phyloP scores from a whole-genome alignment of 2,329 filamentous ascomycete species.

The Mycosphaerella sp. region DNA sequence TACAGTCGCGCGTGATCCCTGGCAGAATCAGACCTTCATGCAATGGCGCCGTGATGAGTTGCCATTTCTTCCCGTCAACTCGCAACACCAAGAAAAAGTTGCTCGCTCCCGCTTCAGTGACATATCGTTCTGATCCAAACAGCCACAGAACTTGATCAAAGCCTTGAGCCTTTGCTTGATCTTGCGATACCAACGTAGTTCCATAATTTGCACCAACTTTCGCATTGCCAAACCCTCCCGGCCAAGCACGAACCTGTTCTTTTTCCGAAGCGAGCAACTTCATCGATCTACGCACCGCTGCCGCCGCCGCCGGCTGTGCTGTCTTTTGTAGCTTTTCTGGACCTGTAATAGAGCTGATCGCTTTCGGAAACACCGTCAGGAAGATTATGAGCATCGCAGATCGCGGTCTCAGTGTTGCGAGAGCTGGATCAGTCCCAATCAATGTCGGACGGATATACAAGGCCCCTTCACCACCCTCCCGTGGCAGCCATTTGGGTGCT shows the following conservation, averaged over 20 bases:
- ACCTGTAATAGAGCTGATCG: constrained; percentile 26
- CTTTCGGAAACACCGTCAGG: constrained; percentile 39
- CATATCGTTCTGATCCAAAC: constrained; percentile 55
- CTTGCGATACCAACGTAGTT: constrained; percentile 67
- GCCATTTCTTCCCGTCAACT: constrained; percentile 49
- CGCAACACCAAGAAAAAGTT: constrained; percentile 88
- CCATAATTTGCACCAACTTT: constrained; percentile 93
- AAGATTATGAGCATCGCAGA: constrained; percentile 86
- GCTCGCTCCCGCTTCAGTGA: constrained; percentile 84
- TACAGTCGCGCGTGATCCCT: constrained; percentile 73
- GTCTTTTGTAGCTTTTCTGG: constrained; percentile 7
- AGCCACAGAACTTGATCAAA: constrained; percentile 88
- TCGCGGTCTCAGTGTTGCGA: constrained; percentile 69
- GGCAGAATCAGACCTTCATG: constrained; percentile 76
- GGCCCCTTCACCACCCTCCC: constrained; percentile 58
- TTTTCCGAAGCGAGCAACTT: constrained; percentile 69
- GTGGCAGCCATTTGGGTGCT: constrained; percentile 70
- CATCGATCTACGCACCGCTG: constrained; percentile 38
- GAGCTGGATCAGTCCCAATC: constrained; percentile 71
- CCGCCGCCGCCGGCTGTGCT: constrained; percentile 18
- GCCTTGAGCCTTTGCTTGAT: constrained; percentile 62
- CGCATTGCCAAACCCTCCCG: constrained; percentile 80
- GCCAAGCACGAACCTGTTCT: constrained; percentile 82
- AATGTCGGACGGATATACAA: constrained; percentile 67
- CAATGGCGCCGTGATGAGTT: constrained; percentile 75